These are phyloP conservation scores for Aspergillus luchuensis DNA, from an alignment of 2,329 filamentous ascomycete species.

Conservation along the genomic window DNA sequence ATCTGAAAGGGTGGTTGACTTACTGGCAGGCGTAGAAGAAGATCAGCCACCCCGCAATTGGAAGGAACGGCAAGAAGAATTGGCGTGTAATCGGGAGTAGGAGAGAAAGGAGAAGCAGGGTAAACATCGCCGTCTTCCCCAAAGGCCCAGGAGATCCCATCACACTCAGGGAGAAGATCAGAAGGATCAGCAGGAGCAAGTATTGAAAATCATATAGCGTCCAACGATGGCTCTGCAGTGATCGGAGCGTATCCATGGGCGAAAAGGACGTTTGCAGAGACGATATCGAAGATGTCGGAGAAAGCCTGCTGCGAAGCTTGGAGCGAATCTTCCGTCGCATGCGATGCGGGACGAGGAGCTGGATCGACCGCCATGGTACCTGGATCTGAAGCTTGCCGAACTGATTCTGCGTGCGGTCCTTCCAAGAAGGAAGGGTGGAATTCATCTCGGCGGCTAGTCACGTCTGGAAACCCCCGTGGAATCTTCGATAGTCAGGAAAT, in stretches of 20 bases:
- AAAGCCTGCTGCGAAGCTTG: conserved; percentile 66
- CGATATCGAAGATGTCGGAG: conserved; percentile 72
- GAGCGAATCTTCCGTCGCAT: conserved; percentile 69
- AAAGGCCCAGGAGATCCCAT: conserved; percentile 77
- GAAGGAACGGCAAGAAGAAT: conserved; percentile 84
- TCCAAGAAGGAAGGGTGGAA: conserved; percentile 47
- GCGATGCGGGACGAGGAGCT: conserved; percentile 61
- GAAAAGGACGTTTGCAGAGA: conserved; percentile 80
- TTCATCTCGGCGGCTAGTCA: conserved; percentile 37
- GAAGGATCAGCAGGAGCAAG: conserved; percentile 69
- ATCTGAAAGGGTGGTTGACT: conserved; percentile 44
- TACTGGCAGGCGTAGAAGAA: conserved; percentile 94
- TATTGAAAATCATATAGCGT: conserved; percentile 84
- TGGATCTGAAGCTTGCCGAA: conserved; percentile 49
- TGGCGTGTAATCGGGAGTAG: conserved; percentile 83
- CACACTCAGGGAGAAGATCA: conserved; percentile 80
- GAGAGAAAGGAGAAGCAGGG: conserved; percentile 68
- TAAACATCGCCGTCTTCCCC: conserved; percentile 72
- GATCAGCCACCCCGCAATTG: conserved; percentile 82
- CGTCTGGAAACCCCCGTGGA: conserved; percentile 20
- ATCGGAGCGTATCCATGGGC: conserved; percentile 72
- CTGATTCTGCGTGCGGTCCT: conserved; percentile 48
- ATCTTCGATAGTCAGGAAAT: conserved; percentile 16
- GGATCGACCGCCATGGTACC: conserved; percentile 53
- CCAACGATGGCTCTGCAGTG: conserved; percentile 78